Percentiles rank a stretch among this genome's conserved stretches.
Conservation (phyloP, 2,329 filamentous ascomycete species). For the Fusarium hostae region DNA sequence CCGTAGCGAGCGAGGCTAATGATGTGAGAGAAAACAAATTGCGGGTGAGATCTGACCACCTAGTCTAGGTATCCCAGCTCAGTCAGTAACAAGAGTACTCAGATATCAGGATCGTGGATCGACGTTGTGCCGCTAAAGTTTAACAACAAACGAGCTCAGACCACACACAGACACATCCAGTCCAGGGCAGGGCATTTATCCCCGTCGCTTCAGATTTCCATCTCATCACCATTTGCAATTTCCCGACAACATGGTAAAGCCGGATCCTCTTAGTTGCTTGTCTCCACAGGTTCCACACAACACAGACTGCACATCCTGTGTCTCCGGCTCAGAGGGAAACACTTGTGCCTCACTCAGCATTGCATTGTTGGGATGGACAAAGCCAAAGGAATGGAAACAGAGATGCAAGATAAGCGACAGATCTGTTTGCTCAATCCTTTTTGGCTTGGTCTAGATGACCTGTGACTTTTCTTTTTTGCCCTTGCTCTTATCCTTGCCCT, state of each 20-base stretch:
- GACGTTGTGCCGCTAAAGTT: constrained; percentile 4
- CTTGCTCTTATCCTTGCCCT: not conserved
- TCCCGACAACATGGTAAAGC: constrained; percentile 17
- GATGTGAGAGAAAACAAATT: not conserved
- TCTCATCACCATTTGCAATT: constrained; percentile 11
- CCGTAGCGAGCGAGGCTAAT: not conserved
- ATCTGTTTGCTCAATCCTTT: not conserved
- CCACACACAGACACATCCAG: not conserved
- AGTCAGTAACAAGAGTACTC: not conserved
- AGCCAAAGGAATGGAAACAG: not conserved
- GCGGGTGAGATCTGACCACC: constrained; percentile 7
- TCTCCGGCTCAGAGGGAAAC: constrained; percentile 4
- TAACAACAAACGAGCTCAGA: not conserved
- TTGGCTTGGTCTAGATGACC: not conserved
- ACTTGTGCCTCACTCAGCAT: not conserved
- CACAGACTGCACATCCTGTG: not conserved
- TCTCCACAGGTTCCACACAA: constrained; percentile 8
- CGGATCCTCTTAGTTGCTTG: not conserved
- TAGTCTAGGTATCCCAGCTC: not conserved
- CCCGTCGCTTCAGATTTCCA: not conserved
- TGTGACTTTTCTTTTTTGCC: constrained; percentile 13
- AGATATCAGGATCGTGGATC: constrained; percentile 14
- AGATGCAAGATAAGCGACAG: not conserved
- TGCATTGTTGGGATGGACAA: not conserved
- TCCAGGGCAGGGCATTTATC: not conserved